Conservation (phyloP, 805 yeast genomes). For the Lachancea nothofagi region DNA sequence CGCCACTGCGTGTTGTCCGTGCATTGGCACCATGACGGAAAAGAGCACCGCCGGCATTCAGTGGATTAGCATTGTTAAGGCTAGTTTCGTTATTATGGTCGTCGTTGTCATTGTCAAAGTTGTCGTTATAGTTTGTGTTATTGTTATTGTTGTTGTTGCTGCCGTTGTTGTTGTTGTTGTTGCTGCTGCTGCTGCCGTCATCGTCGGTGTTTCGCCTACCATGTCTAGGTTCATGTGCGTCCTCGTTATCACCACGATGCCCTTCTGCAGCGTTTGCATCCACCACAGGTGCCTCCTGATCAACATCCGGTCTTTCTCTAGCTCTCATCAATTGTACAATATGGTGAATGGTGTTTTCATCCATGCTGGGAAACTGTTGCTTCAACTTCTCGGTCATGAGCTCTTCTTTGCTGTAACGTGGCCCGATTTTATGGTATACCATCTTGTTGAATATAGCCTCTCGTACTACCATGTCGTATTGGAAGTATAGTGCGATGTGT, state of each 20-base stretch:
- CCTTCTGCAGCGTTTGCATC: background rate
- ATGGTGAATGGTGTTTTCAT: constrained; percentile 28
- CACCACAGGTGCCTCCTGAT: no score
- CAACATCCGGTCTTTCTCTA: constrained; percentile 19
- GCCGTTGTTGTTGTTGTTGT: background rate
- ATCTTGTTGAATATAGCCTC: constrained; percentile 65
- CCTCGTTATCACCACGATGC: background rate
- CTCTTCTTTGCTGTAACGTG: constrained; percentile 28
- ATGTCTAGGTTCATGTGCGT: no score
- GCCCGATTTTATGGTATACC: constrained; percentile 55
- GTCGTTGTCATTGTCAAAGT: constrained; percentile 5
- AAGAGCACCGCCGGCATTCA: background rate
- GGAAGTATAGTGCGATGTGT: constrained; percentile 46
- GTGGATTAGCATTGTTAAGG: background rate
- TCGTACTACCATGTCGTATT: constrained; percentile 64
- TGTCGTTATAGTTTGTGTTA: constrained; percentile 1
- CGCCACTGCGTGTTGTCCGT: no score
- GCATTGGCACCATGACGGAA: background rate
- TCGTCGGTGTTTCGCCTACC: no score
- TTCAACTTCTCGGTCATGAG: constrained; percentile 24
- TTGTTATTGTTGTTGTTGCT: background rate
- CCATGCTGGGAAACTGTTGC: constrained; percentile 32
- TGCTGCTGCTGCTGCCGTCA: background rate
- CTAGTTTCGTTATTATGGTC: constrained; percentile 5
- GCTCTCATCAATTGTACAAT: constrained; percentile 26